phyloP scores from a whole-genome alignment of 495 filamentous ascomycete genomes.

The Hypoxylon perforatum region DNA sequence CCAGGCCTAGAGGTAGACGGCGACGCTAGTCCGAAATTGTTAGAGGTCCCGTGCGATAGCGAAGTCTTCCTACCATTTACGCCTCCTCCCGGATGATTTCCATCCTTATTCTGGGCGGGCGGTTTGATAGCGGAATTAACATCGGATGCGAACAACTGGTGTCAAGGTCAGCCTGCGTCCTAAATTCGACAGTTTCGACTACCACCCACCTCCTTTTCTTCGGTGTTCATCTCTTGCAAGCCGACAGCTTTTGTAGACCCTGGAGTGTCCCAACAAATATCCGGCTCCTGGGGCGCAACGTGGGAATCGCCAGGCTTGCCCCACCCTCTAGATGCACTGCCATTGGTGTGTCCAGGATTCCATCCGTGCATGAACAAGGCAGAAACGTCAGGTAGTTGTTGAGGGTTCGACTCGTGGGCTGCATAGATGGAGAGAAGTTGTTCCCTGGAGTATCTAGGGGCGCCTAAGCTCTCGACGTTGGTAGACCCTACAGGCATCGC shows the following conservation, averaged over 20 bases:
- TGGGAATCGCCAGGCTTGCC: conserved; percentile 78
- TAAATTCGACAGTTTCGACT: conserved; percentile 35
- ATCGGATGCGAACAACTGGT: conserved; percentile 76
- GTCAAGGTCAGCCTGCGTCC: conserved; percentile 5
- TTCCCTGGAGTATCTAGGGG: conserved; percentile 77
- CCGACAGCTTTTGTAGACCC: conserved; percentile 79
- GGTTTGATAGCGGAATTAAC: conserved; percentile 95
- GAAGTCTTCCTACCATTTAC: conserved; percentile 78
- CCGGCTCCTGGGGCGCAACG: conserved; percentile 70
- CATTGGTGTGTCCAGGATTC: conserved; percentile 76
- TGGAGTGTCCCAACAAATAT: conserved; percentile 88
- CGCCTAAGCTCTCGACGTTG: conserved; percentile 55
- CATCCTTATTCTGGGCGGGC: conserved; percentile 81
- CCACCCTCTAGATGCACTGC: conserved; percentile 74
- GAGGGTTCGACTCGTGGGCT: conserved; percentile 63
- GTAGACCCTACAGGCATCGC: conserved; percentile 50
- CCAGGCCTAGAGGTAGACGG: conserved; percentile 77
- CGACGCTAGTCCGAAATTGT: conserved; percentile 62
- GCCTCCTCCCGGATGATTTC: conserved; percentile 60
- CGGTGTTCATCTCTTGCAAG: conserved; percentile 78
- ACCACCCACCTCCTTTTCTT: conserved; percentile 78
- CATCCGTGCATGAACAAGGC: conserved; percentile 77
- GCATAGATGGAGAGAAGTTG: conserved; percentile 82
- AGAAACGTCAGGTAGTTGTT: conserved; percentile 69
- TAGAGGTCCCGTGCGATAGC: conserved; percentile 66